Base-by-base conservation (phyloP, 768 basidiomycete genomes). In the Suillus plorans region DNA sequence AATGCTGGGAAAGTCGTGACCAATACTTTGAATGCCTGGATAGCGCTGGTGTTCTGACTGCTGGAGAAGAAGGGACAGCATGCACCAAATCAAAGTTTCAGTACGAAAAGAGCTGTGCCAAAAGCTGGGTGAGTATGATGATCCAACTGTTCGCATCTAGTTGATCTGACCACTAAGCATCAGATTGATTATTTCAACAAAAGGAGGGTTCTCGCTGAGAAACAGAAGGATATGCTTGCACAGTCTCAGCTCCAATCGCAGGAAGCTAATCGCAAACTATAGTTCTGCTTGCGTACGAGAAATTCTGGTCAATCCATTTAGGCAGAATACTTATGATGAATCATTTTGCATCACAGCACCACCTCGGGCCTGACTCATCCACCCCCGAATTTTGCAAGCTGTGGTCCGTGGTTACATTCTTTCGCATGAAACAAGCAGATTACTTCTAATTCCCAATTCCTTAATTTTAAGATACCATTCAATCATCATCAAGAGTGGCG, bases 151-250 rank as follows among this genome's bases (percentile, higher is more conserved):
- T 41, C 41, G 49, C 55, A 60, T 36, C 25, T 61, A 64, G 28
- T 36, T 31, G 13, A 47, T 12, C 44, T 55, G 22, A 55, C 52
- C 5, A 37, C 49, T 62, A 58, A 16, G 12, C 49, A 66, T 41
- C 69, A 98, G 96, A 89, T 98, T 70, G 92, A 92, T 34, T 97
- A 98, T 75, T 97, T 98, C 72, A 97, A 97, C 80, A 91, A 94
- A 74, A 87, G 95, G 42, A 84, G 95, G 61, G 85, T 93, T 42
- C 84, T 95, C 60, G 90, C 87, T 10, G 91, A 90, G 66, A 86
- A 88, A 63, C 92, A 94, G 76, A 91, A 89, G 71, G 86, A 87
- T 47, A 79, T 89, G 61, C 82, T 92, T 37, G 84, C 84, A 6
- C 81, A 80, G 64, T 78, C 77, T 28, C 75, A 76, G 53, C 71